phyloP scores from a whole-genome alignment of 2,329 filamentous ascomycete species.

The Boeremia lycopersici region DNA sequence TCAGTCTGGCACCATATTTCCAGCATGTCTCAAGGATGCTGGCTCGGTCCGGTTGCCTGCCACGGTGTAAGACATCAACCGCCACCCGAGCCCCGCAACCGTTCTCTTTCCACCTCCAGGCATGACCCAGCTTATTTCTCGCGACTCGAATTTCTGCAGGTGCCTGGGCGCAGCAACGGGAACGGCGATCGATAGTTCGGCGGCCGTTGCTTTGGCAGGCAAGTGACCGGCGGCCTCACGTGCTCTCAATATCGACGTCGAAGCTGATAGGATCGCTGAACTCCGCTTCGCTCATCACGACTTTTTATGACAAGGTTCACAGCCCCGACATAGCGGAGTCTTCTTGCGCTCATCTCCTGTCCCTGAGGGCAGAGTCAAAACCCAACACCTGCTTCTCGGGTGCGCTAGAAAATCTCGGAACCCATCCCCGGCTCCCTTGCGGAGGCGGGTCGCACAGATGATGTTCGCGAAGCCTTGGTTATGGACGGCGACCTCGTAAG shows the following conservation, averaged over 20 bases:
- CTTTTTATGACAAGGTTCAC: neutral
- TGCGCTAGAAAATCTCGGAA: constrained; percentile 15
- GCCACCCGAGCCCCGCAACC: constrained; percentile 2
- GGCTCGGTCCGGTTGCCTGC: neutral
- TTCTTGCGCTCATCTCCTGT: constrained; percentile 3
- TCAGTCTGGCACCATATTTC: constrained; percentile 7
- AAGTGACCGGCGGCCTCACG: neutral
- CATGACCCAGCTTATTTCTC: neutral
- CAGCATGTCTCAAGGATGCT: constrained; percentile 1
- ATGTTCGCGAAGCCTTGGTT: neutral
- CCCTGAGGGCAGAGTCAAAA: neutral
- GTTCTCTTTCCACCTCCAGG: neutral
- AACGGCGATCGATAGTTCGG: neutral
- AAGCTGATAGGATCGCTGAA: neutral
- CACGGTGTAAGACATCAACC: constrained; percentile 15
- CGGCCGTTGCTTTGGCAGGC: neutral
- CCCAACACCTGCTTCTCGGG: constrained; percentile 7
- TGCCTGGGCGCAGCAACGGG: neutral
- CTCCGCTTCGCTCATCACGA: neutral
- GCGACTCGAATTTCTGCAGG: neutral
- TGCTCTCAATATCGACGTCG: neutral
- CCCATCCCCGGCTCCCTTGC: neutral
- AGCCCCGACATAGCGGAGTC: neutral
- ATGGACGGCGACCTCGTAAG: constrained; percentile 14
- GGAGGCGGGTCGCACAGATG: constrained; percentile 2